Evolutionary conservation across 2,329 filamentous ascomycete species (phyloP), one percentile per base, ranked within the genome.

Genomic region (Penicillium sp.): DNA sequence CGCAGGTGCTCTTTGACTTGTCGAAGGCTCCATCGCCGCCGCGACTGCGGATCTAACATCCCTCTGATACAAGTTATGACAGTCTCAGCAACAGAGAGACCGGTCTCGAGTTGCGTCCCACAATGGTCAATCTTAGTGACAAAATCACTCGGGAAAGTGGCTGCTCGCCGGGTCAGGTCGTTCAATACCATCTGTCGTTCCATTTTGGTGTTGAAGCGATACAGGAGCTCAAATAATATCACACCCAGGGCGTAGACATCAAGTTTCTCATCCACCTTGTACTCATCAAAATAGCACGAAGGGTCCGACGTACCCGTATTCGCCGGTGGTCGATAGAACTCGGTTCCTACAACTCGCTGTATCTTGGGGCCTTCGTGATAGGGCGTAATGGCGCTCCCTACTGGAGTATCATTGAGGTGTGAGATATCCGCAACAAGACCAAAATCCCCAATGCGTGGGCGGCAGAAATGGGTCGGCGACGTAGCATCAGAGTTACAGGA

Each of bases 401-500:
- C 61, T 4, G 65, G 59, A n/a, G 47, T 60, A 13, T 75, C 75
- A 58, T 74, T 67, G 50, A 75, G 60, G 61, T 69, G 75, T 40
- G 77, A 82, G 47, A 84, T 80, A 55, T 84, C 82, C 10, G 84
- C 83, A 4, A 87, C 86, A 4, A 89, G 80, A 2, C 87, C 87
- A 66, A 90, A 89, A 67, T 90, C 87, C 2, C 87, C 87, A 54
- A 90, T 89, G 4, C 85, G 81, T 11, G 87, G 84, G 40, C 81
- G 82, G 35, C 85, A 74, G 59, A 82, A 83, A 14, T 79, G 66
- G 22, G 65, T 57, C 4, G 67, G 65, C 2, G 66, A 58, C 2
- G 67, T 67, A 9, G 68, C 59, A 6, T 66, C 63, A 9, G 54
- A 60, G 33, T 66, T 64, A 59, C 85, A 89, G 1, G 76, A 64